Evolutionary conservation across 2,329 filamentous ascomycete species (phyloP).

Genomic region (Fusarium praegraminearum): DNA sequence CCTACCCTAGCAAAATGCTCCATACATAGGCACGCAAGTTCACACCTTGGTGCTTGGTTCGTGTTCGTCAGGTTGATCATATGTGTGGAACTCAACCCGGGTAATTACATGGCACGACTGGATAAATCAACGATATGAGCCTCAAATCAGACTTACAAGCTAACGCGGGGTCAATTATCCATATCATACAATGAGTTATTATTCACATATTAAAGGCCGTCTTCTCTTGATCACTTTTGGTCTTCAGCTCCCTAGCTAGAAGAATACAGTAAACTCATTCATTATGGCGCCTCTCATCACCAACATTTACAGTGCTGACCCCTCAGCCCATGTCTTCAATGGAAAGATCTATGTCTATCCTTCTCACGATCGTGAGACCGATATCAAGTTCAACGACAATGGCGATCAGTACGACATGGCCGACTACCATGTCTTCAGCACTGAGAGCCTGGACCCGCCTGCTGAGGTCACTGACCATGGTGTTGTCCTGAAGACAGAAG

Average conservation of each 20-base stretch:
- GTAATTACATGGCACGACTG: constrained; percentile 39
- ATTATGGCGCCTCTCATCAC: constrained; percentile 72
- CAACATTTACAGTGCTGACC: constrained; percentile 83
- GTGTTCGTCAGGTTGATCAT: constrained; percentile 9
- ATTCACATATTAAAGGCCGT: constrained; percentile 13
- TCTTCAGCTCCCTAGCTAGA: not conserved
- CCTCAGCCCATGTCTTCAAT: constrained; percentile 84
- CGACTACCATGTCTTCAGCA: constrained; percentile 84
- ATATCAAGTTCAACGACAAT: constrained; percentile 83
- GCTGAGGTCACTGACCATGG: constrained; percentile 78
- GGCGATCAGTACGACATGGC: constrained; percentile 88
- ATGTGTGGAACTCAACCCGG: constrained; percentile 37
- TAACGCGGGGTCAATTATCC: constrained; percentile 36
- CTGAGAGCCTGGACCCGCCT: constrained; percentile 62
- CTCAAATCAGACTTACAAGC: constrained; percentile 27
- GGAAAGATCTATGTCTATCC: constrained; percentile 82
- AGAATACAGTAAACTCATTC: not conserved
- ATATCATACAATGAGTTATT: constrained; percentile 12
- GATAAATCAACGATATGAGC: constrained; percentile 41
- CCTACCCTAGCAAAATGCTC: not conserved
- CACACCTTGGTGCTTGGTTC: constrained; percentile 7
- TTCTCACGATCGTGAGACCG: constrained; percentile 81
- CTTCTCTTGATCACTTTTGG: not conserved
- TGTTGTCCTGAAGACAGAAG: constrained; percentile 71
- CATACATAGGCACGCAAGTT: not conserved